Conservation (phyloP, 306 rosid species). For the Trifolium pratense region DNA sequence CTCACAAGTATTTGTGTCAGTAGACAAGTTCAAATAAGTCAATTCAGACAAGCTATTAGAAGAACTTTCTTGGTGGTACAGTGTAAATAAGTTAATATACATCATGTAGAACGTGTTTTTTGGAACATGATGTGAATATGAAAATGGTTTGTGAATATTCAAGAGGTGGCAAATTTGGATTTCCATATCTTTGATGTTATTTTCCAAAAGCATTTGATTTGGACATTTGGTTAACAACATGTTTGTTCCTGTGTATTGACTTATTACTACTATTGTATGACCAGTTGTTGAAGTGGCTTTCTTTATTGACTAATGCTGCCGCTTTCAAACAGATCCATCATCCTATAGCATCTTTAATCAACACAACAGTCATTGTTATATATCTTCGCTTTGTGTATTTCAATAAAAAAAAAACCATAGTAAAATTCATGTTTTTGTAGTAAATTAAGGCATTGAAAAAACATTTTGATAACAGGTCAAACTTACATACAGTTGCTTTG, state of each 20-base stretch:
- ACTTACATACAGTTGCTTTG: neutral
- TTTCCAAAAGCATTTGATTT: slow-evolving; percentile 3
- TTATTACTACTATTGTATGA: neutral
- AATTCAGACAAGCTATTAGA: neutral
- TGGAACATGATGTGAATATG: neutral
- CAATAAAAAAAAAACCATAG: neutral
- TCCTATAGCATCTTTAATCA: neutral
- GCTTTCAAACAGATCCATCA: slow-evolving; percentile 2
- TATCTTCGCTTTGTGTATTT: slow-evolving; percentile 23
- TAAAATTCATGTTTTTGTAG: neutral
- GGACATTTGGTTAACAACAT: slow-evolving; percentile 11
- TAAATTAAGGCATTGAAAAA: neutral
- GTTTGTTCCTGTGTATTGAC: neutral
- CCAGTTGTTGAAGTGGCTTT: slow-evolving; percentile 7
- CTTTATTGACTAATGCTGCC: slow-evolving; percentile 4
- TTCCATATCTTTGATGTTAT: slow-evolving; percentile 1
- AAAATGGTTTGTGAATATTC: slow-evolving; percentile 29
- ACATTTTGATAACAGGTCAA: neutral
- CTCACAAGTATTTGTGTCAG: neutral
- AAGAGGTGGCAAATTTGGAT: slow-evolving; percentile 26
- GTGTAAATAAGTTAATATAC: neutral
- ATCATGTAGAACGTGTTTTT: neutral
- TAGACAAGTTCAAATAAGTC: neutral
- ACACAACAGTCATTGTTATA: neutral
- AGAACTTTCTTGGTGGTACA: neutral